These are phyloP conservation scores for Populus alba DNA, from an alignment of 345 rosid species.

Conservation along the genomic window DNA sequence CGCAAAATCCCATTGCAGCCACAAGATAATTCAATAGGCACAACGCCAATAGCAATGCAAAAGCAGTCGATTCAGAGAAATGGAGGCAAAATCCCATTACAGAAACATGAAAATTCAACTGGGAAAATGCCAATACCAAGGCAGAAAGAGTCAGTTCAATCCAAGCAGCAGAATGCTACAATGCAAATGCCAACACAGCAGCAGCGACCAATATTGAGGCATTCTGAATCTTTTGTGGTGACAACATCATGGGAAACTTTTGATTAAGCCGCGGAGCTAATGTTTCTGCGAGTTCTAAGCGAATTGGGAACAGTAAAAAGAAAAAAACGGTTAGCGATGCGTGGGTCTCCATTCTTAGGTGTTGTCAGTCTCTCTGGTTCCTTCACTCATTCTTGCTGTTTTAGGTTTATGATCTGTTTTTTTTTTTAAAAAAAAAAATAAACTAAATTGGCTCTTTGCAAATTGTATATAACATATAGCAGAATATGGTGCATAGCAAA, in stretches of 20 bases:
- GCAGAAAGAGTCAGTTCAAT: neutral
- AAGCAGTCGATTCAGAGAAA: neutral
- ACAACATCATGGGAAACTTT: slow-evolving; percentile 33
- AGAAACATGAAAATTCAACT: neutral
- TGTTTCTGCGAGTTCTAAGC: neutral
- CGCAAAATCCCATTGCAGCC: slow-evolving; percentile 7
- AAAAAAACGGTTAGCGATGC: neutral
- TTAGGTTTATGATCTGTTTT: neutral
- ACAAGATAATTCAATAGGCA: neutral
- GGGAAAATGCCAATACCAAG: neutral
- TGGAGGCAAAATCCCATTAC: neutral
- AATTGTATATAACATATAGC: slow-evolving; percentile 15
- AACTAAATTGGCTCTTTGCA: slow-evolving; percentile 7
- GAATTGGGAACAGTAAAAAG: neutral
- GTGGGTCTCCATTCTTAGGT: neutral
- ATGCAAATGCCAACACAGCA: neutral
- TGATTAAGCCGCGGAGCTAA: slow-evolving; percentile 9
- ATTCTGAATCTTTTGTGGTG: slow-evolving; percentile 16
- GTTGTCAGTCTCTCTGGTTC: neutral
- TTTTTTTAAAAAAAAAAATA: neutral
- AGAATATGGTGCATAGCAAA: slow-evolving; percentile 8
- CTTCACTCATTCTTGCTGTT: neutral
- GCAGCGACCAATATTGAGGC: slow-evolving; percentile 6
- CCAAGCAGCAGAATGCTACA: neutral
- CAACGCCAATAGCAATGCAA: neutral